Conservation (phyloP, 192 early-diverging fungal species). For the Gigaspora rosea region DNA sequence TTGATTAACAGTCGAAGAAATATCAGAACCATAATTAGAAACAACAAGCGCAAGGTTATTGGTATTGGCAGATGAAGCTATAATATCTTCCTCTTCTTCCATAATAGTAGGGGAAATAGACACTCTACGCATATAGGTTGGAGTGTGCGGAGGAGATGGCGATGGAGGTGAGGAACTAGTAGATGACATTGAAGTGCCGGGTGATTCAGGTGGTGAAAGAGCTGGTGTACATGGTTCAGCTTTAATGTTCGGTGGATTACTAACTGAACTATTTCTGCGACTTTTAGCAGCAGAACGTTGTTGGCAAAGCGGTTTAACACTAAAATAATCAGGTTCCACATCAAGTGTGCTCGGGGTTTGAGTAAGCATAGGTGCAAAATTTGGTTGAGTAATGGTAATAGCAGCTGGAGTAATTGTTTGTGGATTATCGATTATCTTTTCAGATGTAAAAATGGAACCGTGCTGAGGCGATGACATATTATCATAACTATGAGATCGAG, state of each 20-base stretch:
- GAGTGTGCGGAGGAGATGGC: slow-evolving; percentile 2
- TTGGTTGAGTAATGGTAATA: slow-evolving; percentile 9
- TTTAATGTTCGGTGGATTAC: slow-evolving; percentile 12
- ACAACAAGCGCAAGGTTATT: neutral
- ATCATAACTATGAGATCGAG: slow-evolving; percentile 8
- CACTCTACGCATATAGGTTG: slow-evolving; percentile 5
- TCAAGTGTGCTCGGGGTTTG: neutral
- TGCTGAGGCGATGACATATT: neutral
- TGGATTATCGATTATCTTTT: slow-evolving; percentile 22
- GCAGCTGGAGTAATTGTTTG: slow-evolving; percentile 23
- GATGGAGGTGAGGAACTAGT: slow-evolving; percentile 15
- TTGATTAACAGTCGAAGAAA: neutral
- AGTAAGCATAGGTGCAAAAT: neutral
- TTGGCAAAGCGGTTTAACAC: neutral
- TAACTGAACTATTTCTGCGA: neutral
- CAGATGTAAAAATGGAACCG: slow-evolving; percentile 1
- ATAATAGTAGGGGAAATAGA: slow-evolving; percentile 7
- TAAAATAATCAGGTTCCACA: slow-evolving; percentile 13
- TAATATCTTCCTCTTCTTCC: slow-evolving; percentile 27
- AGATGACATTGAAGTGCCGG: neutral
- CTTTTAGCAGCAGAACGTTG: neutral
- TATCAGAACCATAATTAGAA: neutral
- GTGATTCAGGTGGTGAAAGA: slow-evolving; percentile 25
- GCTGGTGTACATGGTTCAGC: slow-evolving; percentile 16
- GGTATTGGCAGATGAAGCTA: neutral